Evolutionary conservation across 345 rosid species (phyloP).

Genomic region (Melaleuca quinquenervia): DNA sequence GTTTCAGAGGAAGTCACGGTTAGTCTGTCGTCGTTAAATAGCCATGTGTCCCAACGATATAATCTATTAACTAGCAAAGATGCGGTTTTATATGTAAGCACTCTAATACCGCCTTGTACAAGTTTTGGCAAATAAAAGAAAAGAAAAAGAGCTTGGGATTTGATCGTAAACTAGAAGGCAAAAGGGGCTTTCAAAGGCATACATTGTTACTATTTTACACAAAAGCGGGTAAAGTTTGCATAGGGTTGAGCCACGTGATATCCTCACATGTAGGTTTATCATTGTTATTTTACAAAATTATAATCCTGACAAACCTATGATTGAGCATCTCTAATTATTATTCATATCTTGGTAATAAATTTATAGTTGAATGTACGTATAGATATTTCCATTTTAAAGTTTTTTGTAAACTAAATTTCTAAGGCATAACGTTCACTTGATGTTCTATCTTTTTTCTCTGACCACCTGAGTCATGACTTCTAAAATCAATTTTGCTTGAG

Average conservation of each 20-base stretch:
- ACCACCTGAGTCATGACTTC: too few species aligned
- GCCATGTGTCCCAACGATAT: background rate
- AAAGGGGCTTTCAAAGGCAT: background rate
- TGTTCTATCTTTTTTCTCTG: too few species aligned
- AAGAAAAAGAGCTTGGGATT: background rate
- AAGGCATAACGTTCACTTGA: too few species aligned
- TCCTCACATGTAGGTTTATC: background rate
- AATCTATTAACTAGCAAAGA: background rate
- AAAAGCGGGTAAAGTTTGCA: background rate
- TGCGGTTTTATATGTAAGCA: background rate
- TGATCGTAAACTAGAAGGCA: background rate
- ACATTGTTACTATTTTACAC: background rate
- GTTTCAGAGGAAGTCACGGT: background rate
- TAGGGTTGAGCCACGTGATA: background rate
- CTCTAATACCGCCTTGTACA: background rate
- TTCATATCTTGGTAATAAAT: background rate
- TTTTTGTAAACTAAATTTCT: too few species aligned
- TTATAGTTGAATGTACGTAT: background rate
- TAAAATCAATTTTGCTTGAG: too few species aligned
- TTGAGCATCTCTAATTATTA: background rate
- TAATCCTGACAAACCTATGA: background rate
- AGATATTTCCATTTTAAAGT: background rate
- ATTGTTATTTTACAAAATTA: background rate
- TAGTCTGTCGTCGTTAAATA: background rate
- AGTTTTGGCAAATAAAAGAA: background rate